A percentile compares a stretch with the other conserved stretches of the same genome.
Conservation (phyloP, 2,329 filamentous ascomycete species). For the Thermothelomyces thermophilus region DNA sequence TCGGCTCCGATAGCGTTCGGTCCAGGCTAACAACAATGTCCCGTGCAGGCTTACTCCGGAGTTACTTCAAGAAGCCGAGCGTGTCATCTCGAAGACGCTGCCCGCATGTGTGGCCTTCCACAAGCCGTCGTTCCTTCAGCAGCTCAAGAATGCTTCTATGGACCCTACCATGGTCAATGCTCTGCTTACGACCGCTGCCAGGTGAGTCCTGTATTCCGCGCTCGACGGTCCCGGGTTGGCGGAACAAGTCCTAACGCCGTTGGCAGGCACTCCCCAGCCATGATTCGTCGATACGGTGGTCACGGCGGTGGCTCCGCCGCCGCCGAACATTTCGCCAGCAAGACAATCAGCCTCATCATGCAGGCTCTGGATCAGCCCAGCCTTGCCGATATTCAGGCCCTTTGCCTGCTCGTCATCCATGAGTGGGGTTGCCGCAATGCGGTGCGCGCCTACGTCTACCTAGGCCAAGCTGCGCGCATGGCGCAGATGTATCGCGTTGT, state of each 20-base stretch:
- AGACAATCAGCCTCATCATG: constrained; percentile 52
- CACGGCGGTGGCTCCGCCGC: constrained; percentile 44
- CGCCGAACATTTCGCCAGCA: constrained; percentile 53
- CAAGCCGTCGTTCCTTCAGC: constrained; percentile 55
- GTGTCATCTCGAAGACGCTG: constrained; percentile 54
- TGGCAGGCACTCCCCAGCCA: constrained; percentile 45
- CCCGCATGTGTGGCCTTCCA: constrained; percentile 57
- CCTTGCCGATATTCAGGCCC: constrained; percentile 54
- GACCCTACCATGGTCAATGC: constrained; percentile 53
- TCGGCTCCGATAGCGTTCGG: too few relatives aligned
- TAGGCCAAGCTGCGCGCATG: constrained; percentile 58
- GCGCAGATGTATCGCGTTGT: constrained; percentile 58
- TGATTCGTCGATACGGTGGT: constrained; percentile 54
- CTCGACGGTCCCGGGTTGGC: constrained; percentile 10
- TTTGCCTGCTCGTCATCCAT: constrained; percentile 55
- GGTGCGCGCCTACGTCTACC: constrained; percentile 56
- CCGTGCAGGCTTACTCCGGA: constrained; percentile 47
- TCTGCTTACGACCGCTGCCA: constrained; percentile 49
- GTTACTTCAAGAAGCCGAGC: constrained; percentile 52
- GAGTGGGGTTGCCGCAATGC: constrained; percentile 58
- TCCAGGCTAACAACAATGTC: constrained; percentile 12
- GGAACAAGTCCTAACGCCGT: background rate
- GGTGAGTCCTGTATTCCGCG: constrained; percentile 39
- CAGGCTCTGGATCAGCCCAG: constrained; percentile 53
- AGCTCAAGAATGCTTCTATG: constrained; percentile 50